These are phyloP conservation scores for Diaporthe sp. DNA, from an alignment of 2,329 filamentous ascomycete genomes.

Conservation along the genomic window DNA sequence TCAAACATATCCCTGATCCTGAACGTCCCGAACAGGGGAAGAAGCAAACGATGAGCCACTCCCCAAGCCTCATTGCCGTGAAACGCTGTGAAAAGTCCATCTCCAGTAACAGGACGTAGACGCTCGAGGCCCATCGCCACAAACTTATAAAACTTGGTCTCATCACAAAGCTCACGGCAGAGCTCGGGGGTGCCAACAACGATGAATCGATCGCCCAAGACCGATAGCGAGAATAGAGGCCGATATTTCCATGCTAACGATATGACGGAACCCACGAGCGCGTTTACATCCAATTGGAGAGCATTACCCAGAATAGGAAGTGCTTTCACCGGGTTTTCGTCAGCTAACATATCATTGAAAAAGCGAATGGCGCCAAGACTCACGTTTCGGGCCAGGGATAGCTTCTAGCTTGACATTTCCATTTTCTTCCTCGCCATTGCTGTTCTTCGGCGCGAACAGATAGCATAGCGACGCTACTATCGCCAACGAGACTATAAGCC, in stretches of 20 bases:
- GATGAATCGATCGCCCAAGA: constrained; percentile 3
- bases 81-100: constrained; percentile 35
- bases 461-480: not conserved
- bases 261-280: constrained; percentile 10
- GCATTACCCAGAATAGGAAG: constrained; percentile 18
- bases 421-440: not conserved
- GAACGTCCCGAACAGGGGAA: not conserved
- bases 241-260: not conserved
- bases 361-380: not conserved
- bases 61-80: constrained; percentile 31
- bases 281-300: constrained; percentile 2
- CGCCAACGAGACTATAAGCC: not conserved
- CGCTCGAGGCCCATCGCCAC: constrained; percentile 28
- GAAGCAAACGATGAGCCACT: constrained; percentile 1
- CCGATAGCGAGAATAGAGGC: not conserved
- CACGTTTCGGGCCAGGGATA: constrained; percentile 17
- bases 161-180: constrained; percentile 39
- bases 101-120: constrained; percentile 5
- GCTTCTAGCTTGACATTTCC: not conserved
- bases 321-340: not conserved
- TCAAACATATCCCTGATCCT: constrained; percentile 46
- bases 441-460: not conserved
- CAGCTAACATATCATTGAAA: not conserved
- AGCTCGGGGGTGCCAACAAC: constrained; percentile 36
- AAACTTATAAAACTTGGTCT: constrained; percentile 38